Conservation (phyloP, 1,284 basidiomycete genomes). For the Thelephora terrestris region DNA sequence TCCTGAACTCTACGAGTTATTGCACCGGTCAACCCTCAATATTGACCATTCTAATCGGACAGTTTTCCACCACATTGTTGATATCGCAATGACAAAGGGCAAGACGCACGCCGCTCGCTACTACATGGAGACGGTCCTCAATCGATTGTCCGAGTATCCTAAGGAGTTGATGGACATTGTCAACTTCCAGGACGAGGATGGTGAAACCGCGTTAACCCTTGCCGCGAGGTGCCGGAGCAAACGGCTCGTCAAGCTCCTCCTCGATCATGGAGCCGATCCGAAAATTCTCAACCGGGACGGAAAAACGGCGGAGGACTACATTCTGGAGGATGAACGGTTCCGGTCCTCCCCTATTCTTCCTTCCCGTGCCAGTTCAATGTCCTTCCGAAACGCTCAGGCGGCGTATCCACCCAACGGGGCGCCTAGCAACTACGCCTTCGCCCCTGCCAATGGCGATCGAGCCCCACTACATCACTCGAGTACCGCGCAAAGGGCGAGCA, state of each 20-base stretch:
- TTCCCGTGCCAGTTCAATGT: conserved; percentile 54
- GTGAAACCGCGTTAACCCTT: conserved; percentile 95
- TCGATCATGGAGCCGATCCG: conserved; percentile 95
- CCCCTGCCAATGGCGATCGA: conserved; percentile 43
- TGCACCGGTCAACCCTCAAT: conserved; percentile 96
- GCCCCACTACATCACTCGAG: conserved; percentile 80
- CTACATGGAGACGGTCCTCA: conserved; percentile 96
- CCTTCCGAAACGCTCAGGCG: conserved; percentile 56
- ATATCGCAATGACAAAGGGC: conserved; percentile 96
- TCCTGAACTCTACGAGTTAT: conserved; percentile 91
- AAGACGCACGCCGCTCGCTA: conserved; percentile 98
- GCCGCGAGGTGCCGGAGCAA: conserved; percentile 95
- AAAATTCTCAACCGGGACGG: conserved; percentile 94
- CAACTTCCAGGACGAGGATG: conserved; percentile 99
- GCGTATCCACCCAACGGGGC: conserved; percentile 35
- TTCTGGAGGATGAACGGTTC: conserved; percentile 97
- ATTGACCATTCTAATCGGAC: conserved; percentile 98
- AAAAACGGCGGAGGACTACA: conserved; percentile 98
- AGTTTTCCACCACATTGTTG: conserved; percentile 97
- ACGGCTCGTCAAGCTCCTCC: conserved; percentile 90
- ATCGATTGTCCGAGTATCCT: conserved; percentile 88
- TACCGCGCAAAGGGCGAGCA: conserved; percentile 82
- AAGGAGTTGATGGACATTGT: conserved; percentile 97
- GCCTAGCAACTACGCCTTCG: conserved; percentile 32
- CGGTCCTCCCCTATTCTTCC: conserved; percentile 77